Base-by-base conservation (phyloP, 2,329 filamentous ascomycete genomes). In the Penicillium sp. region DNA sequence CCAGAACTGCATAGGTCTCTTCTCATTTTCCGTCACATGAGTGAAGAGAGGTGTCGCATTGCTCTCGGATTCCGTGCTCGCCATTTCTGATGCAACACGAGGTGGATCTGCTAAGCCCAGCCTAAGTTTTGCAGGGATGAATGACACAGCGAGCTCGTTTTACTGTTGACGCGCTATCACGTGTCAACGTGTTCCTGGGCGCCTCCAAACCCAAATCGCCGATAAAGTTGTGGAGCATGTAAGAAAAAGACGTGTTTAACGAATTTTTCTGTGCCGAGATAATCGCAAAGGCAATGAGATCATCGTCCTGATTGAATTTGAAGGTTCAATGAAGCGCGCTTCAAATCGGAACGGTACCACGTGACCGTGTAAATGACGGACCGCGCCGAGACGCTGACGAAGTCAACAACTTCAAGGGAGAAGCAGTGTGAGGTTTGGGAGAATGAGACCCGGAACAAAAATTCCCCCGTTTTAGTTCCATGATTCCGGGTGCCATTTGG, bases 1-100 rank as follows among this genome's bases (percentile, higher is more conserved):
- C 77, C 81, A 86, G 69, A 87, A 85, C 41, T 73, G 79, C 51
- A 74, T 22, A 30, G 11, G 28, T 10, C 10, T 38, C 4, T 9
- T 22, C 10, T 2, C 73, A 40, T 78, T 78, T 13, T 72, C 61
- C 10, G 27, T 28, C 27, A 28, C 27, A 10, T 9, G 9, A 28
- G 27, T 28, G 56, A 87, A 86, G 9, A 87, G 64, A 30, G 18
- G 43, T 8, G 35, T 13, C 18, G 13, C 44, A 5, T 3, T 20
- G n/a, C 13, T 6, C 8, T 11, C 16, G 4, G 10, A 9, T 22
- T n/a, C 25, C 33, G 7, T 13, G 18, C 4, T 8, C 14, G 18
- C 1, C 14, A 45, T 33, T 31, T 1, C 10, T 8, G n/a, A 4
- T 16, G 27, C 7, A 16, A 14, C 10, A 20, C 22, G 35, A 31